These are phyloP conservation scores for Lippia alba DNA, from an alignment of 305 asterid genomes.

Conservation along the genomic window DNA sequence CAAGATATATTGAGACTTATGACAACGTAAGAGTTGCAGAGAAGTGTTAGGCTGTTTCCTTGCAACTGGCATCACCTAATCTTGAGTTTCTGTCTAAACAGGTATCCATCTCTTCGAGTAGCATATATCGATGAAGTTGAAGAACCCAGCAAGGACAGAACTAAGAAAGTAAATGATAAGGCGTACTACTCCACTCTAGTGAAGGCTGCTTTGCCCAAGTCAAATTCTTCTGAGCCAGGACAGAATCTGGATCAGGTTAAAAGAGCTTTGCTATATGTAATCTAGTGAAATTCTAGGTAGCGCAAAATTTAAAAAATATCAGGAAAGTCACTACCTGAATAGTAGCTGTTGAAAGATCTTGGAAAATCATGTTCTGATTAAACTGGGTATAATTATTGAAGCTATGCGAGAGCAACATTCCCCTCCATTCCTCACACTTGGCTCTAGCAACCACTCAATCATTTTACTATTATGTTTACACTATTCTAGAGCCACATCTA, in stretches of 20 bases:
- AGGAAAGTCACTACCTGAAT: constrained; percentile 26
- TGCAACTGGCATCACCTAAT: constrained; percentile 39
- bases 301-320: constrained; percentile 4
- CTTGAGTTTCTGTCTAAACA: constrained; percentile 35
- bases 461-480: constrained; percentile 1
- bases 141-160: constrained; percentile 82
- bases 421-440: not conserved
- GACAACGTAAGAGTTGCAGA: constrained; percentile 67
- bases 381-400: constrained; percentile 7
- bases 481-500: constrained; percentile 3
- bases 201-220: constrained; percentile 93
- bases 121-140: constrained; percentile 99
- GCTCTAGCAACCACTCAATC: not conserved
- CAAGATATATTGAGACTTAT: constrained; percentile 92
- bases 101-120: constrained; percentile 98
- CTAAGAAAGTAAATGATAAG: constrained; percentile 84
- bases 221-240: constrained; percentile 82
- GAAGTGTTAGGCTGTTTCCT: constrained; percentile 20
- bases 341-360: constrained; percentile 8
- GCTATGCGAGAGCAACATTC: not conserved
- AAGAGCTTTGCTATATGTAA: constrained; percentile 24
- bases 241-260: constrained; percentile 97
- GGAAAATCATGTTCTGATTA: not conserved
- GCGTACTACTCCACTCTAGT: constrained; percentile 92
- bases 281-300: constrained; percentile 27